Percentiles rank a stretch among this genome's conserved stretches.
phyloP scores from a whole-genome alignment of 2,329 filamentous ascomycete genomes.

The Cercospora sp. region DNA sequence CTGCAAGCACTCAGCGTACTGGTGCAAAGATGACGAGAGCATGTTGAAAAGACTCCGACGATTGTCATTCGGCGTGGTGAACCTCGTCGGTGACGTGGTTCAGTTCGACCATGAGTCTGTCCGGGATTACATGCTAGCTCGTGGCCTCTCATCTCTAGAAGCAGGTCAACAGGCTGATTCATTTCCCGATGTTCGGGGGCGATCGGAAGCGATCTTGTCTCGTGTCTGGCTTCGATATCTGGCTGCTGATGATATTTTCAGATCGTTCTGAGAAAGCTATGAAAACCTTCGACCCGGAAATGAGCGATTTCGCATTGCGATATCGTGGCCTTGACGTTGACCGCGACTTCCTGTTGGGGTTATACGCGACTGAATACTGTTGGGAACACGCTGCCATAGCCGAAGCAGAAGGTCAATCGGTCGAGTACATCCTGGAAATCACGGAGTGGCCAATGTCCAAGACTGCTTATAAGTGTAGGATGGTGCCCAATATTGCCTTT shows the following conservation, averaged over 20 bases:
- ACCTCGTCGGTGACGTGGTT: background rate
- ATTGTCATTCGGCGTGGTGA: background rate
- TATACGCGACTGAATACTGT: too few species aligned
- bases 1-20: background rate
- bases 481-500: too few species aligned
- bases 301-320: too few species aligned
- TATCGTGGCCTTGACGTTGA: too few species aligned
- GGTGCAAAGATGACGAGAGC: background rate
- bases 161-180: background rate
- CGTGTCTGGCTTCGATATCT: background rate
- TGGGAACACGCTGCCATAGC: too few species aligned
- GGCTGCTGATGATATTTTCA: background rate
- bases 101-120: background rate
- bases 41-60: background rate
- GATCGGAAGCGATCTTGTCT: background rate
- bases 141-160: background rate
- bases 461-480: too few species aligned
- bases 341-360: too few species aligned
- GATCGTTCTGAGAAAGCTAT: background rate
- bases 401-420: too few species aligned
- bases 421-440: too few species aligned
- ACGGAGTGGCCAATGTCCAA: too few species aligned
- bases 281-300: too few species aligned
- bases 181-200: fast-evolving
- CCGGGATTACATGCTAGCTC: background rate